Evolutionary conservation across 306 rosid species (phyloP), one percentile per base, ranked within the genome.

Genomic region (Dryas octopetala): DNA sequence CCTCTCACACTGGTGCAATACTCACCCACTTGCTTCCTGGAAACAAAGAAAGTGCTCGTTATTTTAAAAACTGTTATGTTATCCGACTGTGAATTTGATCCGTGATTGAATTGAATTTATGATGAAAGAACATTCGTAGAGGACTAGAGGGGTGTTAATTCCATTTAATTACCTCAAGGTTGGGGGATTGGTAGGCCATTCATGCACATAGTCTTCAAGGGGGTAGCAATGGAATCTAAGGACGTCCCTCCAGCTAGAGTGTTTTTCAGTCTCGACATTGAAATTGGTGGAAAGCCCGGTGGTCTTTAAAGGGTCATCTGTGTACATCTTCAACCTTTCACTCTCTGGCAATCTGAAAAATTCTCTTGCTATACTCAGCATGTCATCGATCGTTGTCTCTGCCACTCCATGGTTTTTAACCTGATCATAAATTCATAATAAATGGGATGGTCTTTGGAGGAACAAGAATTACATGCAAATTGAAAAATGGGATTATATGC

Each of bases 221-320:
- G 89, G 89, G 79, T 82, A 71, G 68, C 89, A 85, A 10, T 82
- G 73, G 63, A 85, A 74, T 62, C 89, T 73, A 10, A 85, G 70
- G 53, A 82, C 82, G 80, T 85, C 89, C 45, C 89, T 79, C 89
- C 89, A 85, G 70, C 74, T 85, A 0, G 86, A 69, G 0, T 80
- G 78, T 23, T 80, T 80, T 51, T 85, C 86, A 4, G 85, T 85
- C 68, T 77, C 76, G 13, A 85, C 78, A 19, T 85, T 85, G 67
- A 85, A 85, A 55, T 86, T 85, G 0, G 89, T 85, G 13, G 89
- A 85, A 13, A 85, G 81, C 67, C 89, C 73, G 17, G 86, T 85
- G 43, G 86, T 74, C 62, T 83, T 85, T 4, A 79, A 47, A n/a
- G 86, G 83, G 53, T 85, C 89, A 15, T 82, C 84, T 26, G 86